Evolutionary conservation across 1,139 yeast species (phyloP), one percentile per base, ranked within the genome.

Genomic region (Waltiozyma sp.): DNA sequence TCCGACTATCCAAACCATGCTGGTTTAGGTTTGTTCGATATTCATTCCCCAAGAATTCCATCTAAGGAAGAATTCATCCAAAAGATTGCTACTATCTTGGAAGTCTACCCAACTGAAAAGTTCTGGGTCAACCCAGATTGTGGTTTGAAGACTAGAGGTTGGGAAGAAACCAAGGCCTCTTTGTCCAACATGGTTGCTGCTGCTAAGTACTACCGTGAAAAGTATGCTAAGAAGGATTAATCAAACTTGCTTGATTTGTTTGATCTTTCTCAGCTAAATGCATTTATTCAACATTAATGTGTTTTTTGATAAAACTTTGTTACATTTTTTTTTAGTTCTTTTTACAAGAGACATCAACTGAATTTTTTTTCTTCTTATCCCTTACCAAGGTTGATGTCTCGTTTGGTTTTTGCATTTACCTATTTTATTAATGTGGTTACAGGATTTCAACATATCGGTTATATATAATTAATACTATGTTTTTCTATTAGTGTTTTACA

Each of bases 91-190:
- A 94, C 87, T 67, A 89, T 91, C 75, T 76, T 91, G 71, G 87
- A 88, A 75, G 93, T 85, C 52, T 91, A 89, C 78, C 96, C 96
- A 66, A 93, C 93, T 64, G 85, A 85, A 68, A 89, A 89, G 73
- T 85, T 91, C 80, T 91, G 97, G 97, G 93, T 91, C 64, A 91
- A 91, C 93, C 98, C 98, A 64, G 98, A 91, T 76, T 91, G 98
- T 82, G 98, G 98, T 80, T 80, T 89, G 70, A 89, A 89, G 84
- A 86, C 95, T 66, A 83, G 95, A 77, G 91, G 89, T 57, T 85
- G 95, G 95, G 82, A 82, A 55, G 95, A 86, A 76, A 84, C 87
- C 60, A 73, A 78, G 72, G 77, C 77, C 61, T 81, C 89, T 53
- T 83, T 91, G 72, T 83, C 93, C 67, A 86, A 91, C 75, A 91